Evolutionary conservation across 129 eudicot genomes (phyloP), one percentile per base, ranked within the genome.

Genomic region (Flaveria trinervia): DNA sequence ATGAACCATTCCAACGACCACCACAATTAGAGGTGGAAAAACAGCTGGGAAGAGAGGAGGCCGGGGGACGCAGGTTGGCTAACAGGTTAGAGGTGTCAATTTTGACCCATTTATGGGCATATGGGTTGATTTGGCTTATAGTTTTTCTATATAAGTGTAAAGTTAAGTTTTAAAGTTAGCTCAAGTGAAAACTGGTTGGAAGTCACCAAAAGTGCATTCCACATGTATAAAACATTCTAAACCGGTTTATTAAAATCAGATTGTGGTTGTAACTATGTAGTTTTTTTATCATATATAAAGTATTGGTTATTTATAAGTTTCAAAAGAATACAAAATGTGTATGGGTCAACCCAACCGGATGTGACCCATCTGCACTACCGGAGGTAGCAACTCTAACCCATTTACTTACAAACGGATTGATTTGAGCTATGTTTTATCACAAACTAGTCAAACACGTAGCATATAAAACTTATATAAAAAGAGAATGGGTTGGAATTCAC

Each of bases 61-160:
- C 3, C 1, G 9, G 22, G 22, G 20, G 8, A 18, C 1, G 13
- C 1, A 14, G 3, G 28, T 18, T 56, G 28, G 4, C 18, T 18
- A 56, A 56, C 10, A 17, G 62, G 62, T 18, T 3, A 56, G 62
- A 15, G 46, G 46, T 30, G 16, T 20, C 69, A 64, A 30, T 64
- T 64, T 64, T 64, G 69, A 30, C 46, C 45, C 11, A 64, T 64
- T 61, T 59, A 59, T 11, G 36, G 65, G 33, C 33, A 23, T 22
- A 61, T 28, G 43, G 41, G 67, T 60, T 60, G 3, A 57, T 22
- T 23, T 57, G 30, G 5, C 36, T 26, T 26, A 26, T 26, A 26
- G 30, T 26, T 26, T 26, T 26, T 26, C 30, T 57, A 36, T 57
- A 22, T 22, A 57, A 57, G 65, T 30, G 33, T 57, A 57, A 57